Evolutionary conservation across 495 filamentous ascomycete genomes (phyloP).

Genomic region (Gamarada debralockiae): DNA sequence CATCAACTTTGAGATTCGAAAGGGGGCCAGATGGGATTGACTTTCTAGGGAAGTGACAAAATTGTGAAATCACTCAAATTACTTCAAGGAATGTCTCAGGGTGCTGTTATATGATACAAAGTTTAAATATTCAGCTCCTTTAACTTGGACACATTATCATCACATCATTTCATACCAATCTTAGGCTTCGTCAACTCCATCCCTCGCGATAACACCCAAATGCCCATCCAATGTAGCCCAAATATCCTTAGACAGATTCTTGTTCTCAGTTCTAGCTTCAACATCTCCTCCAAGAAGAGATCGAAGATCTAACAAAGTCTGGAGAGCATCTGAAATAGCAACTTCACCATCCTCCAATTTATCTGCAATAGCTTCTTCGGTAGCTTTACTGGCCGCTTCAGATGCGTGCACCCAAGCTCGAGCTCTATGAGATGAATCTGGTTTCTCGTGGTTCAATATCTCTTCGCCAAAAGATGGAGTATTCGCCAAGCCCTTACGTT

Average conservation of each 20-base stretch:
- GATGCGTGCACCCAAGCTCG: constrained; percentile 48
- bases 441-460: constrained; percentile 21
- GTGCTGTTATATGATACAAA: too few relatives aligned
- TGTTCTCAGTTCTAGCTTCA: background rate
- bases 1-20: too few relatives aligned
- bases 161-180: background rate
- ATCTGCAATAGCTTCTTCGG: constrained; percentile 33
- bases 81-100: too few relatives aligned
- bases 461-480: constrained; percentile 15
- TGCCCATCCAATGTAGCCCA: constrained; percentile 22
- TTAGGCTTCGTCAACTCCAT: background rate
- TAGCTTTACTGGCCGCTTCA: constrained; percentile 31
- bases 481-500: constrained; percentile 1
- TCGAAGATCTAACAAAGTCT: constrained; percentile 14
- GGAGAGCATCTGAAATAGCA: constrained; percentile 5
- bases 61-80: too few relatives aligned
- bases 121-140: too few relatives aligned
- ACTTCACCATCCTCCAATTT: constrained; percentile 20
- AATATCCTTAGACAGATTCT: constrained; percentile 9
- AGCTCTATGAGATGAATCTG: constrained; percentile 34
- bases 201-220: constrained; percentile 18
- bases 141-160: too few relatives aligned
- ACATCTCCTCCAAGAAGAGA: constrained; percentile 11
- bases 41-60: too few relatives aligned
- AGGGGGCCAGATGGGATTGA: too few relatives aligned